Evolutionary conservation across 352 stramenopile species (phyloP).

Genomic region (Pythium rishiriense): DNA sequence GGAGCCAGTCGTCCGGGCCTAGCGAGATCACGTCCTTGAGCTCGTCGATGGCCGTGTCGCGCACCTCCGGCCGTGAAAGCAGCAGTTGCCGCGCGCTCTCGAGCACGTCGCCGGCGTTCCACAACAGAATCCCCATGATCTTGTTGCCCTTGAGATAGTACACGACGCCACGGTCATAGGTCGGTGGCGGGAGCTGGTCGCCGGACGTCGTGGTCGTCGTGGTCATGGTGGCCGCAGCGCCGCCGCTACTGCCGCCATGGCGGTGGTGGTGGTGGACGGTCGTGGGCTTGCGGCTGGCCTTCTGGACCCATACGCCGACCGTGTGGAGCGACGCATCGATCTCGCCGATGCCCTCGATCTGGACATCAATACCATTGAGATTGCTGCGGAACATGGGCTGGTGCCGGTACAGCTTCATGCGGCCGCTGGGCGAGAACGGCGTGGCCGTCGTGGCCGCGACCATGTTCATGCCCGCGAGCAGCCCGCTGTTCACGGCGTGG

Average conservation of each 20-base stretch:
- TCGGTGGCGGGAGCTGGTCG: slow-evolving; percentile 13
- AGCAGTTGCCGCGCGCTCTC: slow-evolving; percentile 86
- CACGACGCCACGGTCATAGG: slow-evolving; percentile 83
- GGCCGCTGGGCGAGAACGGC: slow-evolving; percentile 27
- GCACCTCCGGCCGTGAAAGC: slow-evolving; percentile 61
- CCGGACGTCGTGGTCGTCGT: slow-evolving; percentile 1
- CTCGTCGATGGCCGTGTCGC: slow-evolving; percentile 74
- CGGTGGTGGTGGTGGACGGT: not conserved
- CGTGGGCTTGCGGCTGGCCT: slow-evolving; percentile 16
- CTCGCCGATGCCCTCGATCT: slow-evolving; percentile 86
- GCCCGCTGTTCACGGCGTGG: slow-evolving; percentile 90
- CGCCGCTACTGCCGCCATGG: not conserved
- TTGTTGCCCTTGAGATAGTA: slow-evolving; percentile 91
- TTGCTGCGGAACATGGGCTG: slow-evolving; percentile 88
- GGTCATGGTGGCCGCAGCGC: not conserved
- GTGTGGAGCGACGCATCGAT: slow-evolving; percentile 78
- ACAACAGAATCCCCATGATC: slow-evolving; percentile 90
- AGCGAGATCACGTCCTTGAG: slow-evolving; percentile 84
- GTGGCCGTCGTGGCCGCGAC: slow-evolving; percentile 63
- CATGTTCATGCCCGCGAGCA: slow-evolving; percentile 73
- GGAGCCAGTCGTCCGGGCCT: slow-evolving; percentile 87
- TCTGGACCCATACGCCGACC: slow-evolving; percentile 83
- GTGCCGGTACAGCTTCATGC: slow-evolving; percentile 87
- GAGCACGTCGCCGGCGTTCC: slow-evolving; percentile 88
- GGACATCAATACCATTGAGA: slow-evolving; percentile 66